A percentile compares a stretch with the other conserved stretches of the same genome.
Conservation (phyloP, 768 basidiomycete species). For the Candolleomyces eurysporus region DNA sequence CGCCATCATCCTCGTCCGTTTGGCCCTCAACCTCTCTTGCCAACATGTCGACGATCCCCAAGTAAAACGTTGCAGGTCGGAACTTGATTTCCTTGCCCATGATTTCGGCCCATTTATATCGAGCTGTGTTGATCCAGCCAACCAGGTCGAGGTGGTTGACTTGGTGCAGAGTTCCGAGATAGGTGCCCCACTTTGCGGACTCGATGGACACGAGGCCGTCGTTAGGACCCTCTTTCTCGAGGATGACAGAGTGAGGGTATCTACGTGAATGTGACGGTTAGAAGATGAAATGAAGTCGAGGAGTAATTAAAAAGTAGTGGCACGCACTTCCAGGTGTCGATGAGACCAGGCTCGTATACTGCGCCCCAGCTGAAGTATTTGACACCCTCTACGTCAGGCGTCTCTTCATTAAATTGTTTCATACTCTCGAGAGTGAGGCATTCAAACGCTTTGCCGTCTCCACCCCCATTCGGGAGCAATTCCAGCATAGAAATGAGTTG, state of each 20-base stretch:
- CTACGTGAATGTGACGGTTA: conserved; percentile 26
- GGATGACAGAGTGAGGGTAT: conserved; percentile 74
- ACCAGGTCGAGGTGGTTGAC: conserved; percentile 94
- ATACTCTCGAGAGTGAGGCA: conserved; percentile 83
- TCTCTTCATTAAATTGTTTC: conserved; percentile 84
- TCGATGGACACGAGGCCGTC: conserved; percentile 90
- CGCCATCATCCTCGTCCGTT: conserved; percentile 11
- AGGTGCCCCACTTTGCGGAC: conserved; percentile 92
- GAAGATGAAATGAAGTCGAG: conserved; percentile 10
- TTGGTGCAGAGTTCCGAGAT: conserved; percentile 85
- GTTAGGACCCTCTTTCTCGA: conserved; percentile 88
- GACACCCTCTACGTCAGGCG: conserved; percentile 75
- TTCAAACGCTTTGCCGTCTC: conserved; percentile 93
- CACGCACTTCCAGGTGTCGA: conserved; percentile 80
- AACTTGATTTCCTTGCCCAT: conserved; percentile 89
- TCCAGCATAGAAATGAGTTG: conserved; percentile 74
- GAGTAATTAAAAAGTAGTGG: neutral
- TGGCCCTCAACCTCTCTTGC: conserved; percentile 73
- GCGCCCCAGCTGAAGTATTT: conserved; percentile 97
- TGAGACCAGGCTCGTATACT: conserved; percentile 79
- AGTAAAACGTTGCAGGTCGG: conserved; percentile 89
- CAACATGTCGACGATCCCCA: conserved; percentile 76
- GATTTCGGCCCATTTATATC: conserved; percentile 88
- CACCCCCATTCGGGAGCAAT: conserved; percentile 86
- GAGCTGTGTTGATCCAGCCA: conserved; percentile 89